Evolutionary conservation across 148 eudicot genomes (phyloP).

Genomic region (Heliosperma pusillum): DNA sequence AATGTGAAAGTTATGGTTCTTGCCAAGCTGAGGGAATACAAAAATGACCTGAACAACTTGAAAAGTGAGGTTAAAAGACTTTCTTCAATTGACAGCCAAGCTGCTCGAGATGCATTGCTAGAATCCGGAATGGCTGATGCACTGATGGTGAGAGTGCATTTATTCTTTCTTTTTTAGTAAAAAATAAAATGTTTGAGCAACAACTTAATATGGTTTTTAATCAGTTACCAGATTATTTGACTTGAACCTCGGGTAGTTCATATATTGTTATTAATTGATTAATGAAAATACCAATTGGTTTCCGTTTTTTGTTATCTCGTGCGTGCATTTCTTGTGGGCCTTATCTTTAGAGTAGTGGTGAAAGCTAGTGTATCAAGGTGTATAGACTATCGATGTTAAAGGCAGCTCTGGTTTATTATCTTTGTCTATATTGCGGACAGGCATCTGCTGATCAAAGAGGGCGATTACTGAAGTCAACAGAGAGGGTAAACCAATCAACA

Average conservation of each 20-base stretch:
- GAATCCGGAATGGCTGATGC: conserved; percentile 61
- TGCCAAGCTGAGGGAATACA: conserved; percentile 63
- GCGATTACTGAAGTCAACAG: conserved; percentile 53
- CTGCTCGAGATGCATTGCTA: conserved; percentile 56
- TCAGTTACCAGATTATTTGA: neutral
- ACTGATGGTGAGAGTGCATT: conserved; percentile 31
- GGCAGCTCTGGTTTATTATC: neutral
- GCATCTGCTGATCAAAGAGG: conserved; percentile 59
- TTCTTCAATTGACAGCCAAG: conserved; percentile 46
- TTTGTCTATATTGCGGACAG: conserved; percentile 25
- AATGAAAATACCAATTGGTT: neutral
- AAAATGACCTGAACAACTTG: conserved; percentile 55
- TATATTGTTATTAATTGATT: neutral
- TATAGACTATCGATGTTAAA: neutral
- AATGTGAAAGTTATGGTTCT: conserved; percentile 50
- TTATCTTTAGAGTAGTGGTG: neutral
- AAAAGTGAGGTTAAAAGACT: conserved; percentile 53
- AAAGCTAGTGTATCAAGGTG: neutral
- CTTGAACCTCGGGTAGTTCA: neutral
- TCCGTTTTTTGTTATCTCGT: neutral
- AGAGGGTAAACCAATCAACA: conserved; percentile 50
- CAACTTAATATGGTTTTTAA: neutral
- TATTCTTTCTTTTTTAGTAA: neutral
- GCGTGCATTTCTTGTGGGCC: neutral
- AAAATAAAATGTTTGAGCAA: neutral